Conservation (phyloP, 2,329 filamentous ascomycete species). For the Claviceps pazoutovae region DNA sequence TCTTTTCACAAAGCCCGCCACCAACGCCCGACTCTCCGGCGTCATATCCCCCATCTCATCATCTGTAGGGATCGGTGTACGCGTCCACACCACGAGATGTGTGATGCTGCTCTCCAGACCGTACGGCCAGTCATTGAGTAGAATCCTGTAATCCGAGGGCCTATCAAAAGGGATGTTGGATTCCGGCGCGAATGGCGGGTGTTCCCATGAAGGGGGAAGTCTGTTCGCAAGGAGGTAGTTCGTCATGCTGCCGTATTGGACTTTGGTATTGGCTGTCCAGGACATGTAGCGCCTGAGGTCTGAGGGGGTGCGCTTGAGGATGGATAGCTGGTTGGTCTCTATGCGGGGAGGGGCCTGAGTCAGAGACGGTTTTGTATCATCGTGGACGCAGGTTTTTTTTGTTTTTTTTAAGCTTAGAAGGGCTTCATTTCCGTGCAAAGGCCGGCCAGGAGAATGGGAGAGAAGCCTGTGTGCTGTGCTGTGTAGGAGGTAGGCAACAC, state of each 20-base stretch:
- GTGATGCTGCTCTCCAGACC: conserved; percentile 50
- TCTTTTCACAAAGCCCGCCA: conserved; percentile 54
- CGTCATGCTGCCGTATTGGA: conserved; percentile 65
- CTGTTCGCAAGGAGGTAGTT: conserved; percentile 63
- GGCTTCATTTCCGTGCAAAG: neutral
- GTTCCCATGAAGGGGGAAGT: conserved; percentile 52
- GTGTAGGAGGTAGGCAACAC: conserved; percentile 9
- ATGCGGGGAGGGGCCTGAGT: neutral
- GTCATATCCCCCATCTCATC: conserved; percentile 59
- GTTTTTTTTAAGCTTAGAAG: neutral
- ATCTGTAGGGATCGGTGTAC: conserved; percentile 65
- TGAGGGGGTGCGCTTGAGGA: conserved; percentile 67
- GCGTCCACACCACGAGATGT: conserved; percentile 89
- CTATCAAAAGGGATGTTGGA: conserved; percentile 38
- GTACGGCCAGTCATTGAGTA: conserved; percentile 92
- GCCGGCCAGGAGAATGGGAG: neutral
- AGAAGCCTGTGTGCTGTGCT: neutral
- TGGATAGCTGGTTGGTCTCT: conserved; percentile 50
- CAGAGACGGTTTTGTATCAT: neutral
- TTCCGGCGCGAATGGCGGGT: conserved; percentile 38
- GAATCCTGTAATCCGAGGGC: conserved; percentile 49
- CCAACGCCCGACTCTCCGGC: conserved; percentile 44
- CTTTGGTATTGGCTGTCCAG: conserved; percentile 57
- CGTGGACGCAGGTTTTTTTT: neutral
- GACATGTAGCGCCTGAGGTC: conserved; percentile 67